Percentiles rank a stretch among this genome's conserved stretches.
These are phyloP conservation scores for Apiotrichum porosum DNA, from an alignment of 1,284 basidiomycete species.

Conservation along the genomic window DNA sequence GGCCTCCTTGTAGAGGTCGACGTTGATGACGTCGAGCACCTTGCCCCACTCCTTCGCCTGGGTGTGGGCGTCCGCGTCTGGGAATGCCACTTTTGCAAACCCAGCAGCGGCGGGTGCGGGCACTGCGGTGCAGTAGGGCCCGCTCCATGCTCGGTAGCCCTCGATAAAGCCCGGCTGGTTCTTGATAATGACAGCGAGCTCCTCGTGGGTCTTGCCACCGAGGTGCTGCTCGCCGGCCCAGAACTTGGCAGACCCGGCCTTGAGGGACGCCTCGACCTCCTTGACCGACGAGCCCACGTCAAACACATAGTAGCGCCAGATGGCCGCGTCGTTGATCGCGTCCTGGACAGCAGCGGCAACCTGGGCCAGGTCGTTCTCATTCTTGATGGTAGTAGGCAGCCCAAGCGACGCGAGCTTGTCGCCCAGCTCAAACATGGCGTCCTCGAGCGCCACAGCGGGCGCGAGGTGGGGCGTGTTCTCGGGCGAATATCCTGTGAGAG, in stretches of 20 bases:
- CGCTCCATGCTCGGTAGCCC: constrained; percentile 59
- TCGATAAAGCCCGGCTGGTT: constrained; percentile 54
- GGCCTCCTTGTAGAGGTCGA: constrained; percentile 78
- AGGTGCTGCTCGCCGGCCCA: constrained; percentile 44
- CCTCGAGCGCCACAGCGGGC: constrained; percentile 81
- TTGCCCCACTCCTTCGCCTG: constrained; percentile 67
- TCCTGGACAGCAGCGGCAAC: constrained; percentile 62
- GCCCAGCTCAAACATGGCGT: constrained; percentile 75
- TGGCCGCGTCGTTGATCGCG: constrained; percentile 60
- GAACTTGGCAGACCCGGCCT: constrained; percentile 57
- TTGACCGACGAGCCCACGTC: constrained; percentile 55
- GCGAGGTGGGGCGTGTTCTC: constrained; percentile 81
- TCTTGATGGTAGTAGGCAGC: constrained; percentile 61
- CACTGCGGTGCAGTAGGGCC: constrained; percentile 64
- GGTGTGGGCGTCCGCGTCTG: constrained; percentile 49
- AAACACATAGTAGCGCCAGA: constrained; percentile 91
- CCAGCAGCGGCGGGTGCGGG: constrained; percentile 67
- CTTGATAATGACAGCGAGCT: constrained; percentile 64
- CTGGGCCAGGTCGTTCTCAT: constrained; percentile 62
- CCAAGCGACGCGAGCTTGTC: constrained; percentile 59
- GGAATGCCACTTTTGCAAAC: constrained; percentile 54
- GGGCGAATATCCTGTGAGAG: constrained; percentile 69
- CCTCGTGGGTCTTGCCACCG: constrained; percentile 55
- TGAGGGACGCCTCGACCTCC: constrained; percentile 41
- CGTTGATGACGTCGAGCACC: constrained; percentile 79